phyloP scores from a whole-genome alignment of 495 filamentous ascomycete species.

The Aspergillus wentii region DNA sequence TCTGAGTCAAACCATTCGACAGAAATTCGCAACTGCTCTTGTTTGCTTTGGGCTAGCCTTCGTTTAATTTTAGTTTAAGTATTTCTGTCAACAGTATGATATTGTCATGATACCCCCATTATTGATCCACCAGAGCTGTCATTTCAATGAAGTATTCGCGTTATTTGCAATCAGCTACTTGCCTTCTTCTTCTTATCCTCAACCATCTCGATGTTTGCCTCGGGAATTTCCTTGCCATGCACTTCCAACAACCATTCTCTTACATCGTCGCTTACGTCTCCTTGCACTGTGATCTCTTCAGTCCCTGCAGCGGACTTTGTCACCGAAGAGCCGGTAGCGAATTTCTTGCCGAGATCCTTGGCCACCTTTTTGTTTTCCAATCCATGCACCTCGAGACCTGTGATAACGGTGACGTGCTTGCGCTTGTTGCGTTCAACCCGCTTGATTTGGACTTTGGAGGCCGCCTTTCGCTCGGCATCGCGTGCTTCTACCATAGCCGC shows the following conservation, averaged over 20 bases:
- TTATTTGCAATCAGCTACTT: conserved; percentile 5
- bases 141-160: no score
- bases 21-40: no score
- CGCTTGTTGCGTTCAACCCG: conserved; percentile 96
- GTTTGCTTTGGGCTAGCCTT: no score
- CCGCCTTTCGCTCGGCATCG: conserved; percentile 68
- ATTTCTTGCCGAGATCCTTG: conserved; percentile 45
- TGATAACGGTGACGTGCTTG: conserved; percentile 90
- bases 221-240: conserved; percentile 75
- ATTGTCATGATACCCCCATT: conserved; percentile 14
- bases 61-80: background rate
- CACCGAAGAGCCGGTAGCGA: conserved; percentile 89
- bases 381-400: conserved; percentile 82
- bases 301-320: conserved; percentile 81
- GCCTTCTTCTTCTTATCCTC: conserved; percentile 88
- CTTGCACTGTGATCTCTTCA: conserved; percentile 97
- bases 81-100: background rate
- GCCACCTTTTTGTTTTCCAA: conserved; percentile 85
- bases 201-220: conserved; percentile 89
- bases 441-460: conserved; percentile 84
- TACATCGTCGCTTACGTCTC: conserved; percentile 93
- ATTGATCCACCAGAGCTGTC: no score
- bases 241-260: conserved; percentile 84
- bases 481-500: conserved; percentile 78
- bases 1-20: no score